phyloP scores from a whole-genome alignment of 176 grass and related monocot genomes.

The Thinopyrum elongatum region DNA sequence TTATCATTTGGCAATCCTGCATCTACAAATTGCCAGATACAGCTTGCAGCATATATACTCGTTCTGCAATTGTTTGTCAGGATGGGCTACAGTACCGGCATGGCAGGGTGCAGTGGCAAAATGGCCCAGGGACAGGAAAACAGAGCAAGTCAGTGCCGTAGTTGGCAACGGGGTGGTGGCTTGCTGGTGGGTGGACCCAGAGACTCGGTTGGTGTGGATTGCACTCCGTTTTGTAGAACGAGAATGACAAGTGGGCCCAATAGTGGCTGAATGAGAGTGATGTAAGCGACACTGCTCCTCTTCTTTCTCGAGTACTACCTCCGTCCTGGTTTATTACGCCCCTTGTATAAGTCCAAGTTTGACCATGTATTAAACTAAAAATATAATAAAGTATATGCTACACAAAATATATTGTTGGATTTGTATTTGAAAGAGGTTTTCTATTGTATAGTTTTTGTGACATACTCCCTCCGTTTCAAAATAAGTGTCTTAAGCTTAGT shows the following conservation, averaged over 20 bases:
- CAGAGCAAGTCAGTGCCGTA: neutral
- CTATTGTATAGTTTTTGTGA: too few species aligned
- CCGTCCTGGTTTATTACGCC: too few species aligned
- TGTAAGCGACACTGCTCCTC: neutral
- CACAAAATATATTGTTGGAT: too few species aligned
- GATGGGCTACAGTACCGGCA: neutral
- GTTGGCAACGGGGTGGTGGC: neutral
- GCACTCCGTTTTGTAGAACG: neutral
- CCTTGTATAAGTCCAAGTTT: too few species aligned
- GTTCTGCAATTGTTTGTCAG: neutral
- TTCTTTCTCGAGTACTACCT: neutral
- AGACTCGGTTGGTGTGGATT: neutral
- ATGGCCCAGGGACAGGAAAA: neutral
- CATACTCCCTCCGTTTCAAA: too few species aligned
- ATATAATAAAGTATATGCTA: too few species aligned
- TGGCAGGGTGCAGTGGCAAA: neutral
- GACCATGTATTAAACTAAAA: too few species aligned
- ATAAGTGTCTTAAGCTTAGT: too few species aligned
- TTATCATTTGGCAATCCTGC: constrained; percentile 34
- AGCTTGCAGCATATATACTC: constrained; percentile 13
- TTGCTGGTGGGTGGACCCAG: neutral
- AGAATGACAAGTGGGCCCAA: neutral
- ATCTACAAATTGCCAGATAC: constrained; percentile 24
- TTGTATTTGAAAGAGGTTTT: too few species aligned
- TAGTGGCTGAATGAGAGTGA: neutral